Conservation (phyloP, 768 basidiomycete genomes). For the Naganishia vaughanmartiniae region DNA sequence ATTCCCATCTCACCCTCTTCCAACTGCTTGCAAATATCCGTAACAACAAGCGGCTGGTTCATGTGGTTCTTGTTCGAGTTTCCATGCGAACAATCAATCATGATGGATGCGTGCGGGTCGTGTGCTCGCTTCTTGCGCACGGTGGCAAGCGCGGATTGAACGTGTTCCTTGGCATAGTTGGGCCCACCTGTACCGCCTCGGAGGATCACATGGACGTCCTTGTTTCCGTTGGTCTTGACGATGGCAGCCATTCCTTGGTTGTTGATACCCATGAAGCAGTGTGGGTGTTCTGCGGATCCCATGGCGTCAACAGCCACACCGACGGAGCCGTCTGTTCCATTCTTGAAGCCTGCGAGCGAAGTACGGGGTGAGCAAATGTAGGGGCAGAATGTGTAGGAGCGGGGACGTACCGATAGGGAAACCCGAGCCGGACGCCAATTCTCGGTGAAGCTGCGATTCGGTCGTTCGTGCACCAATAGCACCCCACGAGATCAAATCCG, state of each 20-base stretch:
- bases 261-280: slow-evolving; percentile 94
- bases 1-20: slow-evolving; percentile 55
- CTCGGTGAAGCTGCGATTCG: slow-evolving; percentile 52
- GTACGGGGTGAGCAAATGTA: background rate
- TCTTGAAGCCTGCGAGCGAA: slow-evolving; percentile 69
- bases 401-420: slow-evolving; percentile 72
- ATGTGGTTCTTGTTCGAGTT: slow-evolving; percentile 92
- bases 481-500: slow-evolving; percentile 53
- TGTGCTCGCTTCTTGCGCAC: slow-evolving; percentile 59
- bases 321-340: slow-evolving; percentile 90
- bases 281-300: slow-evolving; percentile 80
- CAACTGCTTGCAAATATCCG: slow-evolving; percentile 69
- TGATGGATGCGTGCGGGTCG: slow-evolving; percentile 2
- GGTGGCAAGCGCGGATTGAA: slow-evolving; percentile 70
- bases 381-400: no score
- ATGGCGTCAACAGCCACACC: slow-evolving; percentile 93
- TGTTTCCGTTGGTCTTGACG: slow-evolving; percentile 91
- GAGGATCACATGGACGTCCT: slow-evolving; percentile 87
- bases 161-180: slow-evolving; percentile 77
- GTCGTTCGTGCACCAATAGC: slow-evolving; percentile 66
- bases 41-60: slow-evolving; percentile 82
- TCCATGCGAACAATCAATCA: slow-evolving; percentile 64
- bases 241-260: slow-evolving; percentile 74
- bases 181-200: slow-evolving; percentile 86
- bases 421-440: slow-evolving; percentile 61